These are phyloP conservation scores for Ormosia emarginata DNA, from an alignment of 306 rosid species.

Conservation along the genomic window DNA sequence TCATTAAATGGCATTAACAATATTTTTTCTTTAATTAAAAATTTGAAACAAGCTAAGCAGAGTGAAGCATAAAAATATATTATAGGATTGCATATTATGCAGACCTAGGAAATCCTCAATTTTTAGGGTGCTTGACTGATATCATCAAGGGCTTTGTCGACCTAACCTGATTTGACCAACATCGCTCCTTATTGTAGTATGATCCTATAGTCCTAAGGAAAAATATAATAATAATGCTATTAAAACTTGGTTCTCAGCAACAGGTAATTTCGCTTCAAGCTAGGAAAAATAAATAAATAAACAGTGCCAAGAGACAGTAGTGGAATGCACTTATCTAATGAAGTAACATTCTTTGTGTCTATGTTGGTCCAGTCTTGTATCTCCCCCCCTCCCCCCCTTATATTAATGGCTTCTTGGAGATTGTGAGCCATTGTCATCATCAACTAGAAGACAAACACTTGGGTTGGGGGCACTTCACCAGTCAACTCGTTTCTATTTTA, in stretches of 20 bases:
- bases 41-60: not conserved
- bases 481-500: not conserved
- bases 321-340: not conserved
- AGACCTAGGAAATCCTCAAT: not conserved
- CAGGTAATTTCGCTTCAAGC: not conserved
- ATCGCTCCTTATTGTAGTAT: not conserved
- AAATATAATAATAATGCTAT: not conserved
- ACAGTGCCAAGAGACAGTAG: not conserved
- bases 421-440: not conserved
- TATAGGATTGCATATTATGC: conserved; percentile 5
- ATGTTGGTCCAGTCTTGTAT: not conserved
- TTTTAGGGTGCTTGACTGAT: conserved; percentile 26
- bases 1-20: not conserved
- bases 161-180: conserved; percentile 16
- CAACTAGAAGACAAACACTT: conserved; percentile 16
- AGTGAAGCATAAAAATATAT: not conserved
- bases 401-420: conserved; percentile 19
- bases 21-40: not conserved
- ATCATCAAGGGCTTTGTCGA: not conserved
- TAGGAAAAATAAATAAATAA: not conserved
- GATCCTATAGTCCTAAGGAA: conserved; percentile 2
- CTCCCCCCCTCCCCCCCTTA: not conserved
- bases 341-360: conserved; percentile 11
- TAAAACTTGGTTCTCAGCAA: not conserved
- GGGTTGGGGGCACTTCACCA: conserved; percentile 6